Evolutionary conservation across 75 land plant genomes (phyloP), one percentile per base, ranked within the genome.

Genomic region (Azolla pinnata): DNA sequence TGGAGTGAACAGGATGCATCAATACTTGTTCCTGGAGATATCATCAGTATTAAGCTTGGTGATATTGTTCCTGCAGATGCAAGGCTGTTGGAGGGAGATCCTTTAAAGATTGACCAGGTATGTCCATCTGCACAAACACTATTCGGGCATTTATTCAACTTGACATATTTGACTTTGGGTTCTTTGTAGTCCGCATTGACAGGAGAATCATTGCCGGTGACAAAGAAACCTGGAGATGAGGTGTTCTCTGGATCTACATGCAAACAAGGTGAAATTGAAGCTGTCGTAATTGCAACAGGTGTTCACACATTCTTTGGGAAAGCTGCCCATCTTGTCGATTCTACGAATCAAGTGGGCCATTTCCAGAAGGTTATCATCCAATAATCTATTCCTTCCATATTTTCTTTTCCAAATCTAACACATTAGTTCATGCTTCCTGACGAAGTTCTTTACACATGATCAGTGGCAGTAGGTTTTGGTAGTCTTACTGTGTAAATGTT

Each of bases 191-290:
- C 87, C 72, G 87, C 96, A 31, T 76, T 90, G 0, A 90, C 96
- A 24, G 96, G 96, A 0, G 91, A 90, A 68, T 86, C 91, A 5
- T 73, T 90, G 24, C 91, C 96, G 0, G 96, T 86, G 21, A 90
- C 96, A 4, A 90, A 90, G 62, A 76, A 76, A 9, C 88, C 97
- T 46, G 93, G 97, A 5, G 97, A 90, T 63, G 84, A 71, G 21
- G 79, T 90, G 1, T 86, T 76, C 40, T 90, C 97, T 38, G 67
- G 67, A 1, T 56, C 67, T 17, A 57, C 47, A 5, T 65, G 67
- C 28, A 65, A 65, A 55, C 67, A 65, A 25, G 67, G 67, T 59
- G 67, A 65, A 24, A 65, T 65, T 38, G 64, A 65, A 54, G 90
- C 87, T 33, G 81, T 90, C 64, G 97, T 90, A 5, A 90, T 86